A percentile compares a stretch with the other conserved stretches of the same genome.
Conservation (phyloP, 257 asterid species). For the Solanum rostratum region DNA sequence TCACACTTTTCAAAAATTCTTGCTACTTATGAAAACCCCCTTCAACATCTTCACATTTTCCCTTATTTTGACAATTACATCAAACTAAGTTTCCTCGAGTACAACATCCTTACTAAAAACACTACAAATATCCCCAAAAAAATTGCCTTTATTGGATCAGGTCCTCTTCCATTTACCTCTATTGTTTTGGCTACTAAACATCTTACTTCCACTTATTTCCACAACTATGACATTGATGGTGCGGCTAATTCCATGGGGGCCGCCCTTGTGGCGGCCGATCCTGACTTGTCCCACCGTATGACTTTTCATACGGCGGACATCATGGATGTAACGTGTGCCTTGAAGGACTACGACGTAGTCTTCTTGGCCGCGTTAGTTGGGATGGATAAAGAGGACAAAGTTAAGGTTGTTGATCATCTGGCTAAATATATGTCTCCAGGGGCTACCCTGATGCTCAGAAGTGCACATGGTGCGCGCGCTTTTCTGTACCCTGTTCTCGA, state of each 20-base stretch:
- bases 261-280: slow-evolving; percentile 36
- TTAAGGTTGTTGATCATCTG: slow-evolving; percentile 39
- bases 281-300: slow-evolving; percentile 49
- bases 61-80: slow-evolving; percentile 74
- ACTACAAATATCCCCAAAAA: slow-evolving; percentile 11
- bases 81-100: slow-evolving; percentile 55
- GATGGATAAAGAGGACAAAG: slow-evolving; percentile 61
- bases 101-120: slow-evolving; percentile 40
- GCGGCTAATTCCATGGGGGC: slow-evolving; percentile 54
- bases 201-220: slow-evolving; percentile 35
- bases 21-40: slow-evolving; percentile 38
- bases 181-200: slow-evolving; percentile 62
- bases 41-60: slow-evolving; percentile 43
- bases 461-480: slow-evolving; percentile 87
- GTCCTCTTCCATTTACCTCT: slow-evolving; percentile 91
- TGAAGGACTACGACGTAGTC: slow-evolving; percentile 58
- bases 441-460: slow-evolving; percentile 65
- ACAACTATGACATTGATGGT: slow-evolving; percentile 65
- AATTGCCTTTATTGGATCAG: slow-evolving; percentile 74
- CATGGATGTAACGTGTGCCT: slow-evolving; percentile 33
- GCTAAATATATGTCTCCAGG: slow-evolving; percentile 59
- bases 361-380: slow-evolving; percentile 90
- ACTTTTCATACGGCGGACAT: slow-evolving; percentile 42
- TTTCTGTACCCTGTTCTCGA: slow-evolving; percentile 81
- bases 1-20: slow-evolving; percentile 48